A percentile compares a stretch with the other conserved stretches of the same genome.
Evolutionary conservation across 129 eudicot genomes (phyloP).

Genomic region (Sambucus nigra): DNA sequence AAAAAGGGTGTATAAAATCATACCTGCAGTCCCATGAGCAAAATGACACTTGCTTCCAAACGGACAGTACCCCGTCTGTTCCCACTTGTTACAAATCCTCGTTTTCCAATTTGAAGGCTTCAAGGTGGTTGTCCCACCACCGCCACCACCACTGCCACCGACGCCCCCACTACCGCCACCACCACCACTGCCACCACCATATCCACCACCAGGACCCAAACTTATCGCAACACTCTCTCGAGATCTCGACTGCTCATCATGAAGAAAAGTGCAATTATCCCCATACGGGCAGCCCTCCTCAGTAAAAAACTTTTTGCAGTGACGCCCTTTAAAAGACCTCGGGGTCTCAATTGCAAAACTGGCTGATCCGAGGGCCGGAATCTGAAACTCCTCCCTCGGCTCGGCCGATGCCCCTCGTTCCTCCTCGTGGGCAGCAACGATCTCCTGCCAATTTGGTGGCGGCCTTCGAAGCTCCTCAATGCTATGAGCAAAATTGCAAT

Average conservation of each 20-base stretch:
- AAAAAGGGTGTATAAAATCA: conserved; percentile 4
- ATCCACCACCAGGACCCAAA: conserved; percentile 75
- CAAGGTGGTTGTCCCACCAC: conserved; percentile 22
- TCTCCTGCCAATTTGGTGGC: conserved; percentile 96
- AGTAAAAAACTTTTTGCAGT: conserved; percentile 85
- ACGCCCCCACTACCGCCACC: neutral
- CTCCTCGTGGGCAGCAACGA: conserved; percentile 87
- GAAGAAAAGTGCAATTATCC: conserved; percentile 81
- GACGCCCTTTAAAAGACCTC: conserved; percentile 82
- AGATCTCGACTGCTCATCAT: conserved; percentile 82
- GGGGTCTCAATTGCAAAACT: conserved; percentile 48
- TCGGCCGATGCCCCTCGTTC: conserved; percentile 48
- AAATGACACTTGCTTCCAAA: conserved; percentile 94
- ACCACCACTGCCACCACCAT: conserved; percentile 20
- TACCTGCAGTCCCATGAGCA: conserved; percentile 96
- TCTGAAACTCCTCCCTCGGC: conserved; percentile 81
- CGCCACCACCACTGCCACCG: neutral
- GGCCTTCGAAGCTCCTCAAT: conserved; percentile 75
- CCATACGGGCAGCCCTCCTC: conserved; percentile 98
- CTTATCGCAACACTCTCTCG: conserved; percentile 94
- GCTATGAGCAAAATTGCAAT: conserved; percentile 89
- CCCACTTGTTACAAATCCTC: conserved; percentile 97
- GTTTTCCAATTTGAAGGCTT: conserved; percentile 98
- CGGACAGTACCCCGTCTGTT: conserved; percentile 88
- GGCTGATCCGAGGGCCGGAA: conserved; percentile 56